phyloP scores from a whole-genome alignment of 345 rosid genomes.

The Viola odorata region DNA sequence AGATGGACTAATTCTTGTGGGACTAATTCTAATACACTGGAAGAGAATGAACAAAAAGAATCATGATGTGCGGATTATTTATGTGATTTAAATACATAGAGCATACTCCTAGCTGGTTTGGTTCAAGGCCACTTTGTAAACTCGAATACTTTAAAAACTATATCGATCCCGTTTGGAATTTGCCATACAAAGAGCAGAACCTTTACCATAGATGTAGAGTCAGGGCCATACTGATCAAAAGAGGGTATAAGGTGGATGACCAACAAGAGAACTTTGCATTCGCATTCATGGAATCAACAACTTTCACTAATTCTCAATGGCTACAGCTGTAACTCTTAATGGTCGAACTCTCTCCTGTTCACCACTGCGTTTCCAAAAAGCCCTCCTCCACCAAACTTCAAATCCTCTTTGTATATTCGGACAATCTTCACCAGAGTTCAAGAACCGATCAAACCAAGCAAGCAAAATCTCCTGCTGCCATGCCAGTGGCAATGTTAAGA shows the following conservation, averaged over 20 bases:
- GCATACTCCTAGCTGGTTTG: background rate
- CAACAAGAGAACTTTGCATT: conserved; percentile 9
- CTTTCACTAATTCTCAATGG: conserved; percentile 35
- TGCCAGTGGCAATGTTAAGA: conserved; percentile 80
- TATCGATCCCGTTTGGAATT: conserved; percentile 82
- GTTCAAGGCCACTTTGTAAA: conserved; percentile 80
- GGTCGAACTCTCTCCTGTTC: conserved; percentile 53
- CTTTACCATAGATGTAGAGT: conserved; percentile 24
- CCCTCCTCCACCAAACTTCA: conserved; percentile 98
- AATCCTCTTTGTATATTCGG: conserved; percentile 95
- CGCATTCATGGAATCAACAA: conserved; percentile 3
- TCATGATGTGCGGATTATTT: background rate
- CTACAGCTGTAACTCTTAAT: conserved; percentile 47
- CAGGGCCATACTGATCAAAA: conserved; percentile 14
- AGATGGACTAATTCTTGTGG: too few relatives aligned
- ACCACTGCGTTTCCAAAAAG: conserved; percentile 72
- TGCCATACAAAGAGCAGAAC: conserved; percentile 72
- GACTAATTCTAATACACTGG: too few relatives aligned
- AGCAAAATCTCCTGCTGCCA: conserved; percentile 91
- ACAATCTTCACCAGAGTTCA: conserved; percentile 89
- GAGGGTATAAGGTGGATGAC: conserved; percentile 13
- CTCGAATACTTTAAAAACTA: conserved; percentile 70
- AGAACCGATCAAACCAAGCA: conserved; percentile 86
- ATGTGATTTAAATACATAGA: background rate
- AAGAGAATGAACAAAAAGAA: background rate